Evolutionary conservation across 2,329 filamentous ascomycete genomes (phyloP), one percentile per base, ranked within the genome.

Genomic region (Venturia nashicola): DNA sequence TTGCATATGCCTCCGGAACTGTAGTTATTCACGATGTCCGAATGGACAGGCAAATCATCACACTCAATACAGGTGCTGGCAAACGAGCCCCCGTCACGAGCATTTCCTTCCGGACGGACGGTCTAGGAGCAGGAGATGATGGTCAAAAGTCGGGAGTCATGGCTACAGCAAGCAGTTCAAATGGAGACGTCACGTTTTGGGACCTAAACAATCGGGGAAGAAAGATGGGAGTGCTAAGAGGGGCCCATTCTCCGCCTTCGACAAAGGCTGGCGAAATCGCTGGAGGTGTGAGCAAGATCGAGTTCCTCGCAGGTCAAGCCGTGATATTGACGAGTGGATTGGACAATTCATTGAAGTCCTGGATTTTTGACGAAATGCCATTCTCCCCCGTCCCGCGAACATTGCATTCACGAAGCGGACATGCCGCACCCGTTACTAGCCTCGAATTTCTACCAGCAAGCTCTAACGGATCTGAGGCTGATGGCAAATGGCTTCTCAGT

Each of bases 101-200:
- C 16, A 94, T 99, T 63, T 87, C 90, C 0, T 99, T 99, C 78
- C 85, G 95, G 62, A 94, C 88, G 0, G 94, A 99, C 71, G 90
- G 90, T 7, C 78, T 90, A 63, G 94, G 94, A 34, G 92, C 94
- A 18, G 93, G 92, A 8, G 86, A 91, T 42, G 91, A 97, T 74
- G 92, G 93, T 0, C 85, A 86, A 63, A 69, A 87, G 69, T 84
- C 91, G 43, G 94, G 94, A 63, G 90, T 97, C 63, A 96, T 99
- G 91, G 93, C 93, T 8, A 97, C 94, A 0, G 86, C 91, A 9
- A 91, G 90, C 27, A 79, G 80, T 34, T 80, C 83, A 4, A 92
- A 84, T 66, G 93, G 94, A 42, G 94, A 99, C 74, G 84, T 99
- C 55, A 96, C 90, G 0, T 88, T 99, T 67, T 99, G 94, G 94